Evolutionary conservation across 108 stramenopile genomes (phyloP).

Genomic region (Nitzschia inconspicua): DNA sequence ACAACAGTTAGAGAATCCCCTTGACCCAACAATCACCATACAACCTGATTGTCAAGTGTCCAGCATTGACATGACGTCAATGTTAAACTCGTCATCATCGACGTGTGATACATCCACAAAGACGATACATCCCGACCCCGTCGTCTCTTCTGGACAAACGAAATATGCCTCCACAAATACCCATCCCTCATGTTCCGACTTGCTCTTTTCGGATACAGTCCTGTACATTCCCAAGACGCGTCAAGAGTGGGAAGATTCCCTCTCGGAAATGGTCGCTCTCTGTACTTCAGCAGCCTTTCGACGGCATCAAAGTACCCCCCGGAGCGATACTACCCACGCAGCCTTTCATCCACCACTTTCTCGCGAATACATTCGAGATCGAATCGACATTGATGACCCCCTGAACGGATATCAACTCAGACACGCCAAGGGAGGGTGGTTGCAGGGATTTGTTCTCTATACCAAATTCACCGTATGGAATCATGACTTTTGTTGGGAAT

Average conservation of each 20-base stretch:
- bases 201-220: slow-evolving; percentile 17
- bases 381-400: slow-evolving; percentile 76
- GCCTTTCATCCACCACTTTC: slow-evolving; percentile 43
- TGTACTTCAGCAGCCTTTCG: slow-evolving; percentile 49
- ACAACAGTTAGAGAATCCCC: too few relatives aligned
- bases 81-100: neutral
- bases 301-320: neutral
- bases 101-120: slow-evolving; percentile 4
- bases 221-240: slow-evolving; percentile 51
- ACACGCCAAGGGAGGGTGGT: slow-evolving; percentile 52
- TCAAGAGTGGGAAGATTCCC: slow-evolving; percentile 62
- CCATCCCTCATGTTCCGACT: neutral
- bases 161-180: neutral
- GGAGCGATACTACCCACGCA: neutral
- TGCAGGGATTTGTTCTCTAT: slow-evolving; percentile 62
- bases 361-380: slow-evolving; percentile 58
- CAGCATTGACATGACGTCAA: slow-evolving; percentile 1
- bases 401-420: slow-evolving; percentile 62
- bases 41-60: neutral
- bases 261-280: slow-evolving; percentile 51
- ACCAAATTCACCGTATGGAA: slow-evolving; percentile 78
- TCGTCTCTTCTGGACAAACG: neutral
- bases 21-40: too few relatives aligned
- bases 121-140: neutral
- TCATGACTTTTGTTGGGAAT: slow-evolving; percentile 62